Conservation (phyloP, 2,329 filamentous ascomycete genomes). For the Bertia moriformis region DNA sequence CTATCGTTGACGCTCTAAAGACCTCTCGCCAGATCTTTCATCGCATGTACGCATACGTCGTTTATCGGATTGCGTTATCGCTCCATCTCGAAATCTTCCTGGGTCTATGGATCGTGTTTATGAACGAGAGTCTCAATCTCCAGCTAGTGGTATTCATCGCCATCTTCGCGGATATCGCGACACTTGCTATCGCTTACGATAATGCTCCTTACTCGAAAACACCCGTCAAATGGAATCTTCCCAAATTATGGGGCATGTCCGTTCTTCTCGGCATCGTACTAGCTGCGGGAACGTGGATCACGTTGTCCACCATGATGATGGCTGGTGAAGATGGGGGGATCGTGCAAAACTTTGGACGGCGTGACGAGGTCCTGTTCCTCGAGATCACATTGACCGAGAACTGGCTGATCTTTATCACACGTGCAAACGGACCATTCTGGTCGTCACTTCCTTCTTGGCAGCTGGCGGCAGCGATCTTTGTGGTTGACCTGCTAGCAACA, state of each 20-base stretch:
- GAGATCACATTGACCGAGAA: conserved; percentile 85
- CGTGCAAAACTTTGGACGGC: conserved; percentile 73
- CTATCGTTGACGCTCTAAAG: conserved; percentile 85
- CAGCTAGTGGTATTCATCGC: conserved; percentile 85
- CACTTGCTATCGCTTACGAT: conserved; percentile 83
- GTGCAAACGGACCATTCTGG: conserved; percentile 86
- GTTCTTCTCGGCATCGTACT: conserved; percentile 70
- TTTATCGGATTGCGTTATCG: conserved; percentile 86
- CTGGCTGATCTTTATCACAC: conserved; percentile 93
- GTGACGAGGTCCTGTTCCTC: conserved; percentile 74
- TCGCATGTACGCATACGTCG: conserved; percentile 91
- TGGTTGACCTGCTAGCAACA: conserved; percentile 73
- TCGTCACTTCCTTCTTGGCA: conserved; percentile 80
- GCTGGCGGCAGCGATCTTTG: conserved; percentile 59
- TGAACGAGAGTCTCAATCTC: conserved; percentile 73
- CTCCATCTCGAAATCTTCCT: conserved; percentile 86
- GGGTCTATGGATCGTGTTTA: conserved; percentile 78
- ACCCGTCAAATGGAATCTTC: conserved; percentile 89
- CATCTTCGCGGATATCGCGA: conserved; percentile 87
- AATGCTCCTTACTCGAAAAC: conserved; percentile 75
- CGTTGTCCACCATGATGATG: conserved; percentile 69
- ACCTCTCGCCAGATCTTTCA: conserved; percentile 91
- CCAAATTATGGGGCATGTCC: conserved; percentile 87
- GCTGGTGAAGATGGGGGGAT: conserved; percentile 62
- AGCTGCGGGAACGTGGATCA: conserved; percentile 75